Base-by-base conservation (phyloP, 2,329 filamentous ascomycete species). In the Ceratocystis alfenasii region DNA sequence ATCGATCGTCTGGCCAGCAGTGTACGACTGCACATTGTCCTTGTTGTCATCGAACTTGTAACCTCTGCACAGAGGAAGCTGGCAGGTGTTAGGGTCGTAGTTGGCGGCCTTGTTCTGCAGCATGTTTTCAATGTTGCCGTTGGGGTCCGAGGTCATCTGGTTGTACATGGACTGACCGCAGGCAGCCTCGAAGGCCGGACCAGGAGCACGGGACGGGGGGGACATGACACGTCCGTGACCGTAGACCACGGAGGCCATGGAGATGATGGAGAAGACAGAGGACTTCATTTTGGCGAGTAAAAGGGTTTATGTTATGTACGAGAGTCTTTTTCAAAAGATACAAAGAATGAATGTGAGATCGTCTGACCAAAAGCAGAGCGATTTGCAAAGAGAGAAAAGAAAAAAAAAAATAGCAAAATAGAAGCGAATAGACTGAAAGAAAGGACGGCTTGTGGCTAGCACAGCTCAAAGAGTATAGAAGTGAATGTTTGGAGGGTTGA, bases 41-140 rank as follows among this genome's bases (percentile, higher is more conserved):
- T 68, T 69, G 72, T 80, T 80, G 72, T 81, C 78, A 25, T 72
- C 76, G 68, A 79, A 78, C 22, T 74, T 72, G 70, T 77, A 76
- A 10, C 79, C 78, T 67, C 77, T 77, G 76, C 79, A 81, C 65
- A 80, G 76, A n/a, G 62, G 46, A 17, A 67, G 63, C 41, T 65
- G 66, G 63, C 66, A 75, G 36, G 68, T 64, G 63, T 69, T 62
- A 65, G 70, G 59, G 63, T 72, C 68, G 48, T 72, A 68, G 70
- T 66, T 46, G 62, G 48, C 45, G 44, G 45, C 59, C 28, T 61
- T 64, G 33, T 53, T 44, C 69, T 75, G 74, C 66, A 70, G 66
- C 70, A 75, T 74, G 63, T 71, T 71, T 72, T 75, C 72, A 67
- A 75, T 72, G 71, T 75, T 78, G 71, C 75, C 74, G 70, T 74